Evolutionary conservation across 2,329 filamentous ascomycete species (phyloP).

Genomic region (Venturia pyrina): DNA sequence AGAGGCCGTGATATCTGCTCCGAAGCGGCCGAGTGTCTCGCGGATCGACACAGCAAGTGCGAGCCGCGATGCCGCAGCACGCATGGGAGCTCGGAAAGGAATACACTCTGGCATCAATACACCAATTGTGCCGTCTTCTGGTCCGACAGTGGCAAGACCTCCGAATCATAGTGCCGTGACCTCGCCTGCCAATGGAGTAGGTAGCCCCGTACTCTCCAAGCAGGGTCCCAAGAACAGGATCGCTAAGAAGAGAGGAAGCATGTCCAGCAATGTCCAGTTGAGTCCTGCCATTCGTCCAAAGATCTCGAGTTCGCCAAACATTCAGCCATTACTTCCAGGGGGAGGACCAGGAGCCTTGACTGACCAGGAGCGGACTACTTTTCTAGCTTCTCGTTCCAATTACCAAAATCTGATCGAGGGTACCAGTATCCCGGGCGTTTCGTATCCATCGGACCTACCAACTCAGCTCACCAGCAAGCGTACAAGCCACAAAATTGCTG

Average conservation of each 20-base stretch:
- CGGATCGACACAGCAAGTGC: slow-evolving; percentile 41
- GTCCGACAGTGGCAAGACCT: slow-evolving; percentile 34
- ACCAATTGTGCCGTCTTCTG: neutral
- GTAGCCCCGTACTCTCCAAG: neutral
- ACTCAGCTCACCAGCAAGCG: slow-evolving; percentile 93
- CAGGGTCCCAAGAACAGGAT: slow-evolving; percentile 36
- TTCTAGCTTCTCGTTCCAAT: slow-evolving; percentile 90
- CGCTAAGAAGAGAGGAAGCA: slow-evolving; percentile 60
- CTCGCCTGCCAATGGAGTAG: slow-evolving; percentile 27
- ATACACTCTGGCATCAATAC: slow-evolving; percentile 48
- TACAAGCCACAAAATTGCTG: slow-evolving; percentile 94
- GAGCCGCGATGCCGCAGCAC: slow-evolving; percentile 45
- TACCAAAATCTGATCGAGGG: slow-evolving; percentile 97
- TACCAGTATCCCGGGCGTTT: slow-evolving; percentile 78
- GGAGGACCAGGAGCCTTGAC: slow-evolving; percentile 40
- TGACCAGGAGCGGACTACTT: slow-evolving; percentile 54
- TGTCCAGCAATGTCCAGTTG: slow-evolving; percentile 57
- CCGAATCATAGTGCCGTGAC: slow-evolving; percentile 24
- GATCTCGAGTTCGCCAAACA: slow-evolving; percentile 71
- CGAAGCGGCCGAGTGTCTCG: slow-evolving; percentile 38
- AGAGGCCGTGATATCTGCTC: slow-evolving; percentile 52
- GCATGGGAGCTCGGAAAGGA: slow-evolving; percentile 55
- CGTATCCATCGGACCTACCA: slow-evolving; percentile 81
- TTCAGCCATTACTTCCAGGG: slow-evolving; percentile 78
- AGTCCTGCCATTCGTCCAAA: slow-evolving; percentile 79